Base-by-base conservation (phyloP, 371 early-diverging fungal genomes). In the Funneliformis caledonium region DNA sequence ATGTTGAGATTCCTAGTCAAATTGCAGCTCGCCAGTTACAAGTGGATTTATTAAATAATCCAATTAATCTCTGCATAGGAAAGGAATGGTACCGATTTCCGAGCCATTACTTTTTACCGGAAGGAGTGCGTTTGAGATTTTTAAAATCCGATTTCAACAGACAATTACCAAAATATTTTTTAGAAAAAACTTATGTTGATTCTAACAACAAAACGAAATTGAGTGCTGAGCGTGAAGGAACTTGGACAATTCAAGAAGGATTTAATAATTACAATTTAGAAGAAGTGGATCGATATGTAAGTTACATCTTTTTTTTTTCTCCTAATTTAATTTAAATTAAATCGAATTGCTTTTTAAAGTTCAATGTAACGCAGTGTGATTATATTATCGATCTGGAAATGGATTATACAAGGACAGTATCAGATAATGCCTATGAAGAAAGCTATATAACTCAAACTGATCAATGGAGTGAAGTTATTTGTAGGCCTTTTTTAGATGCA, bases 51-150 rank as follows among this genome's bases (percentile, higher is more conserved):
- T 16, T 47, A 48, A 22, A 43, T 0, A 47, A 42, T 61, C 59
- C 48, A 11, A 48, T 76, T 37, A 84, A 60, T 65, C 88, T 98
- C 9, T 98, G 98, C 84, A 88, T 97, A 61, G 97, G 96, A 47
- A 93, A 93, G 81, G 99, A 97, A 82, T 98, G 99, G 99, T 93
- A 96, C 83, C 87, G 97, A 26, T 97, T 96, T 85, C 97, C 97
- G 0, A 90, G 93, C 9, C 96, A 96, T 80, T 98, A 92, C 86
- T 95, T 96, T 82, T 84, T 98, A 31, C 97, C 96, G 1, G 84
- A 86, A 31, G 89, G 88, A 61, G 87, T 88, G 16, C 86, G 89
- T 8, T 78, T 95, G 45, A 88, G 87, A 60, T 91, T 93, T 76
- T 82, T 94, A 74, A 87, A 88, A 84, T 88, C 89, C 48, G 83